Evolutionary conservation across 202 grass and related monocot species (phyloP).

Genomic region (Saccharum hybrid): DNA sequence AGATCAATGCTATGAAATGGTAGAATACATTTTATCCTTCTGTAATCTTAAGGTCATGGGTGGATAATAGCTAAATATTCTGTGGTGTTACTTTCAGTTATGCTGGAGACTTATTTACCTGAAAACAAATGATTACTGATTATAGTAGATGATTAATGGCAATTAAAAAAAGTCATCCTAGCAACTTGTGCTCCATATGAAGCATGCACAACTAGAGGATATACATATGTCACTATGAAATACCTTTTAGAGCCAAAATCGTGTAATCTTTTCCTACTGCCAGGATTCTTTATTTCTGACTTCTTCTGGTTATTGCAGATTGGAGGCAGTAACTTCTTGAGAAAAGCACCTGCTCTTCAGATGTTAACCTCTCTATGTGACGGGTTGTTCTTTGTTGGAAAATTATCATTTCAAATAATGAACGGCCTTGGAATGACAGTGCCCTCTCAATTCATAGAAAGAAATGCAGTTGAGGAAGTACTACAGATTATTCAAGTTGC

Average conservation of each 20-base stretch:
- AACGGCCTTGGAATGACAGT: conserved; percentile 66
- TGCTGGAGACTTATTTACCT: conserved; percentile 23
- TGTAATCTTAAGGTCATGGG: conserved; percentile 1
- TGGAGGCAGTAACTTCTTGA: conserved; percentile 83
- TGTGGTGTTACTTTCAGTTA: not conserved
- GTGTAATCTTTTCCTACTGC: conserved; percentile 10
- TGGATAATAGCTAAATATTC: not conserved
- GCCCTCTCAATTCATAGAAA: conserved; percentile 61
- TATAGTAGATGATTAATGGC: not conserved
- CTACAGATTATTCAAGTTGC: conserved; percentile 70
- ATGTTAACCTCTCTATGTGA: conserved; percentile 77
- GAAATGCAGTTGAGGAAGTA: conserved; percentile 57
- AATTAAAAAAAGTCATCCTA: conserved; percentile 33
- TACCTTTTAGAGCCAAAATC: conserved; percentile 7
- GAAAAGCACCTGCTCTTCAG: conserved; percentile 70
- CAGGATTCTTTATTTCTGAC: conserved; percentile 7
- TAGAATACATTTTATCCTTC: conserved; percentile 8
- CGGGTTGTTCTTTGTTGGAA: conserved; percentile 81
- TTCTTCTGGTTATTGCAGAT: conserved; percentile 69
- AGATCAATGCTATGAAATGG: conserved; percentile 32
- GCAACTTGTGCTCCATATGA: conserved; percentile 14
- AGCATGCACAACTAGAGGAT: conserved; percentile 37
- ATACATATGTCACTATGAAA: conserved; percentile 15
- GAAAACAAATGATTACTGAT: conserved; percentile 28
- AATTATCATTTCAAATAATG: conserved; percentile 94